Conservation (phyloP, 2,329 filamentous ascomycete species). For the Aspergillus amoenus region DNA sequence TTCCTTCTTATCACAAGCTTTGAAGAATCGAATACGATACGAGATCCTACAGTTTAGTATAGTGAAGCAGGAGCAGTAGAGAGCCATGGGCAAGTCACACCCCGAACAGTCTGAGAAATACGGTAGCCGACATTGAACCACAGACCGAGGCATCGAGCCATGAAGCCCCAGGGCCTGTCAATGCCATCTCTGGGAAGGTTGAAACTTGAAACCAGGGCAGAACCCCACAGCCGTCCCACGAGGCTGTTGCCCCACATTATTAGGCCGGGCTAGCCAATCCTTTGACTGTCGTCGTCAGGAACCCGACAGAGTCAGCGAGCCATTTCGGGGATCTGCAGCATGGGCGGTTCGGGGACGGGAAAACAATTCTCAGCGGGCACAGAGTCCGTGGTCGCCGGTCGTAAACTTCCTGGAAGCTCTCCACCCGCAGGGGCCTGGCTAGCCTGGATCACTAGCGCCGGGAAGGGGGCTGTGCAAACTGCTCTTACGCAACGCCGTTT, state of each 20-base stretch:
- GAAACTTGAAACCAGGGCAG: conserved; percentile 17
- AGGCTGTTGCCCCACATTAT: conserved; percentile 21
- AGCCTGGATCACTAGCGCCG: conserved; percentile 22
- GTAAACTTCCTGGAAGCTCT: background rate
- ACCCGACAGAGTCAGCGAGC: conserved; percentile 1
- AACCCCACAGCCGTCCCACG: conserved; percentile 24
- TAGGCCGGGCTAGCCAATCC: background rate
- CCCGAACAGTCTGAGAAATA: background rate
- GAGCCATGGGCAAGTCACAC: background rate
- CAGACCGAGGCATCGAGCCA: background rate
- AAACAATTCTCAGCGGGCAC: conserved; percentile 9
- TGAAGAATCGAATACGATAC: background rate
- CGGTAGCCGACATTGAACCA: background rate
- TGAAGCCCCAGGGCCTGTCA: conserved; percentile 8
- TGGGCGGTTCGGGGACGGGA: conserved; percentile 16
- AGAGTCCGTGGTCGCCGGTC: background rate
- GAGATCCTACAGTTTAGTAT: background rate
- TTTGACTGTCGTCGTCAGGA: background rate
- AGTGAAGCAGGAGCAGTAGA: background rate
- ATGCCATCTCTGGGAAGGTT: conserved; percentile 1
- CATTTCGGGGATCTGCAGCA: conserved; percentile 9
- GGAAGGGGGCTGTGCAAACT: conserved; percentile 28
- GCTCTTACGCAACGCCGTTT: conserved; percentile 25
- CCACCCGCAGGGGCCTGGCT: conserved; percentile 15
- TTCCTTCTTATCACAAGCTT: background rate